Conservation (phyloP, 139 green algal genomes). For the Chlorella sp. region DNA sequence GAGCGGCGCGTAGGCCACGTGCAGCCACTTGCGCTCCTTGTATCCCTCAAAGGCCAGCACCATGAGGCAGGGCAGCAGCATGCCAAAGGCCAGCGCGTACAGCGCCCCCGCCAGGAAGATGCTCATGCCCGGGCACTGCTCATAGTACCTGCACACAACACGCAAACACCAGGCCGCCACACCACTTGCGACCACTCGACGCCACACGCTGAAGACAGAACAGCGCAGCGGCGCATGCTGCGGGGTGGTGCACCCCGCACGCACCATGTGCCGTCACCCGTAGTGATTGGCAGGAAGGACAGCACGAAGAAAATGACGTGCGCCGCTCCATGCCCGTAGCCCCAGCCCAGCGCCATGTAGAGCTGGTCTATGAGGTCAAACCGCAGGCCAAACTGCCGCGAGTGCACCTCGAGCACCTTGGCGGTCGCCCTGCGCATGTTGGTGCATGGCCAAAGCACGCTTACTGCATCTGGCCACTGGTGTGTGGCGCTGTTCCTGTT, state of each 20-base stretch:
- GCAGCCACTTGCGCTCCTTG: not conserved
- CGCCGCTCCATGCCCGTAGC: constrained; percentile 40
- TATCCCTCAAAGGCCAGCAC: constrained; percentile 40
- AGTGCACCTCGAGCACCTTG: not conserved
- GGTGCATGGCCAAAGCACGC: not conserved
- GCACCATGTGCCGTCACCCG: constrained; percentile 30
- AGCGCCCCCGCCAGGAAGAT: constrained; percentile 40
- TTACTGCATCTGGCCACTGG: not conserved
- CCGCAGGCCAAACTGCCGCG: not conserved
- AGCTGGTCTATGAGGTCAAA: constrained; percentile 39
- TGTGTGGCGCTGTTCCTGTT: no score
- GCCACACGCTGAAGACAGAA: no score
- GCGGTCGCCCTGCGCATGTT: not conserved
- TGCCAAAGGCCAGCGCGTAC: constrained; percentile 34
- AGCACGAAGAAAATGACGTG: constrained; percentile 45
- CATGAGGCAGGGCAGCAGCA: constrained; percentile 31
- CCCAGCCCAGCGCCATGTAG: constrained; percentile 52
- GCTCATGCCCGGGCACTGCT: constrained; percentile 30
- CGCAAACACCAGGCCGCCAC: no score
- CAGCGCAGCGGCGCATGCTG: no score
- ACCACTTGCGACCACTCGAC: no score
- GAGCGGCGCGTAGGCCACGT: constrained; percentile 13
- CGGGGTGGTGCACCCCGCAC: not conserved
- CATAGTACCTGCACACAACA: constrained; percentile 15
- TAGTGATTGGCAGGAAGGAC: constrained; percentile 42